phyloP scores from a whole-genome alignment of 345 rosid species.

The Hibiscus tridactylites region DNA sequence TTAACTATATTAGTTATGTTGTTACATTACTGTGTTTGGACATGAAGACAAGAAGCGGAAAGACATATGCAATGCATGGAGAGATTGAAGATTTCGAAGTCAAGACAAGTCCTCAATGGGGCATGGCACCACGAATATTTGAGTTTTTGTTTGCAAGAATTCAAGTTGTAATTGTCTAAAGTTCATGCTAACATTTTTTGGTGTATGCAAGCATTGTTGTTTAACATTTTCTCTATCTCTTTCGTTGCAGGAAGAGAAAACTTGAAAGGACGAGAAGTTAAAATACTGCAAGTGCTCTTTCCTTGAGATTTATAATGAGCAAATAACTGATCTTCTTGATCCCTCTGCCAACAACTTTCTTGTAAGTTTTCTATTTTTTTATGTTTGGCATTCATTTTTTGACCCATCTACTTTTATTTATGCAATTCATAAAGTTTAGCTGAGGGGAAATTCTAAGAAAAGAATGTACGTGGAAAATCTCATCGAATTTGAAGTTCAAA shows the following conservation, averaged over 20 bases:
- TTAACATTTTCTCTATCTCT: background rate
- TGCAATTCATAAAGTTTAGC: too few species aligned
- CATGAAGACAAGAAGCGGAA: too few species aligned
- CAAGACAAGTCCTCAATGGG: too few species aligned
- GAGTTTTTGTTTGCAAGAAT: slow-evolving; percentile 96
- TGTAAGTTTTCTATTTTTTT: slow-evolving; percentile 30
- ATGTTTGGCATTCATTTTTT: background rate
- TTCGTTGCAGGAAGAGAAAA: slow-evolving; percentile 81
- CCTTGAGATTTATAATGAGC: slow-evolving; percentile 89
- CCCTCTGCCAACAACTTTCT: slow-evolving; percentile 81
- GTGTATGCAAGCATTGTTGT: too few species aligned
- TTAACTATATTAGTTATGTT: too few species aligned
- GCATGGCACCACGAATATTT: slow-evolving; percentile 17
- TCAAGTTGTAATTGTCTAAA: slow-evolving; percentile 58
- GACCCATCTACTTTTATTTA: background rate
- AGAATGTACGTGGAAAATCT: slow-evolving; percentile 95
- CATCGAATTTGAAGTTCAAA: slow-evolving; percentile 75
- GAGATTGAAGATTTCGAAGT: slow-evolving; percentile 33
- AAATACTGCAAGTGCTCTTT: slow-evolving; percentile 95
- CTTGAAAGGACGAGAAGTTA: slow-evolving; percentile 74
- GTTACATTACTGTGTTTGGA: too few species aligned
- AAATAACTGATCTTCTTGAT: slow-evolving; percentile 86
- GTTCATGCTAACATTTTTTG: background rate
- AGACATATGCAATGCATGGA: slow-evolving; percentile 32
- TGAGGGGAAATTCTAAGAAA: slow-evolving; percentile 14